Base-by-base conservation (phyloP, 1,284 basidiomycete genomes). In the Trichosporon sp. region DNA sequence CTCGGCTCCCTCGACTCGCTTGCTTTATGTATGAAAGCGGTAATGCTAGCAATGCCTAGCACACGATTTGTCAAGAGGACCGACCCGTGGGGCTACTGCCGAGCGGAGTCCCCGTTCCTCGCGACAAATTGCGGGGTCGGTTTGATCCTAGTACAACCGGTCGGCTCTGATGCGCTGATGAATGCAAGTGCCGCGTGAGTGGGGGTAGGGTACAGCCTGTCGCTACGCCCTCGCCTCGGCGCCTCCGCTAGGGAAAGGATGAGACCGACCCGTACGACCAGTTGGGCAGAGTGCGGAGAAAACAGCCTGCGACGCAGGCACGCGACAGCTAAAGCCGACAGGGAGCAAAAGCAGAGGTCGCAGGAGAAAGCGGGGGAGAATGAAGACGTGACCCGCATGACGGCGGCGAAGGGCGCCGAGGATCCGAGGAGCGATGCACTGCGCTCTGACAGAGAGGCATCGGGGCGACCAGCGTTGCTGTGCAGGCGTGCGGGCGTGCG, bases 101-200 rank as follows among this genome's bases (percentile, higher is more conserved):
- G 53, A 58, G 53, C 53, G 53, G 53, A 58, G 53, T 29, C 53
- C 53, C 53, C 53, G 53, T 58, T 58, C 53, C 53, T 58, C 53
- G 29, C 27, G 25, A 58, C 53, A 29, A 58, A 58, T 58, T 58
- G 53, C 53, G 53, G 53, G 53, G 53, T 58, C 27, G 29, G 53
- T 29, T 29, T 58, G 53, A 12, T 29, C 53, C 53, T 58, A 29
- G 53, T 27, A 29, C 53, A 18, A n/a, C 44, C 44, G 44, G 44
- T 11, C 53, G 18, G 53, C 18, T 6, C 6, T 29, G 27, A 27
- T 58, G n/a, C n/a, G n/a, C n/a, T n/a, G 53, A 27, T 58, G 53
- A 58, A 27, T 29, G 27, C 25, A 58, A 27, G 53, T 18, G 53
- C 53, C 29, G 53, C 25, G 27, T 6, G 53, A 6, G 53, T 58